Evolutionary conservation across 1,284 basidiomycete species (phyloP), one percentile per base, ranked within the genome.

Genomic region (Fistulina hepatica): DNA sequence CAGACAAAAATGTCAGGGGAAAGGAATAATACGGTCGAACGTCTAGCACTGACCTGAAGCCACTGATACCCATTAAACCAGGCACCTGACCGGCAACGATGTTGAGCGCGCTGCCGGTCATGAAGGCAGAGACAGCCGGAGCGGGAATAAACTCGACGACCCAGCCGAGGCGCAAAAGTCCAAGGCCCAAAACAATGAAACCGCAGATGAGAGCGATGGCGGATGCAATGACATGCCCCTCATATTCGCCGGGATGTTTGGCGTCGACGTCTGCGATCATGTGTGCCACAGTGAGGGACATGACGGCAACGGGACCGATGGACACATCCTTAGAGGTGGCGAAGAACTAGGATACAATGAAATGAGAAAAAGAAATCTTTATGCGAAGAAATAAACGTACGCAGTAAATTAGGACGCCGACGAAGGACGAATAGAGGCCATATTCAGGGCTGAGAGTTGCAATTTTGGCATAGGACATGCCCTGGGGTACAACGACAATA

Each of bases 221-320:
- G 5, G 81, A 88, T 2, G 88, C 94, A 46, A 98, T 97, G 41
- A 79, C 66, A 5, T 84, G 78, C 3, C 63, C 64, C 3, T 58
- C 51, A 72, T 76, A 92, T 49, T 65, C 53, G 19, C 62, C 56
- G 2, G 72, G 76, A 49, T 76, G 63, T 4, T 52, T 49, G 0
- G 60, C 48, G 24, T 82, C 54, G 35, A 94, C 76, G 28, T 71
- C 58, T 19, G 67, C 63, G 54, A 95, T 83, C 45, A 94, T 79
- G 52, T 86, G 78, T 11, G 86, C 73, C n/a, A 81, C 79, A 23
- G 89, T 85, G 38, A 95, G 74, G 6, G 89, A 94, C 91, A 97
- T 95, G 59, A 98, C 94, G 12, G 94, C 93, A 45, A 94, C 92
- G 3, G 92, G 92, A 36, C 92, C 92, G 48, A 97, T 95, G 9